Percentiles rank a stretch among this genome's conserved stretches.
Conservation (phyloP, 805 yeast genomes). For the Yarrowia divulgata region DNA sequence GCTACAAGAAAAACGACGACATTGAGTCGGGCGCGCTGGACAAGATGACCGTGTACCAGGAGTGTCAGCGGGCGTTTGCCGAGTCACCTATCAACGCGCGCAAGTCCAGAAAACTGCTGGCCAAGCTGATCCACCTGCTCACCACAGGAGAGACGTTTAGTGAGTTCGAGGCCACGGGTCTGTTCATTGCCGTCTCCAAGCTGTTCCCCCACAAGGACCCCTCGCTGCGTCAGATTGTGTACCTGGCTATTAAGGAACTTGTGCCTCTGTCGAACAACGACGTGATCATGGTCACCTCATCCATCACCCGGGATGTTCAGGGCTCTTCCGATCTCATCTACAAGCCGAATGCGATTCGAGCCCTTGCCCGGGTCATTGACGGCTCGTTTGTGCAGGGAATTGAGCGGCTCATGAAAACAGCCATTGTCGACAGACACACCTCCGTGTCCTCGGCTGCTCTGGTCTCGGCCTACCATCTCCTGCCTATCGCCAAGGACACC, state of each 20-base stretch:
- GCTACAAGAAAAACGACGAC: conserved; percentile 86
- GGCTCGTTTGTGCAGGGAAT: conserved; percentile 85
- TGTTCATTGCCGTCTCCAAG: conserved; percentile 93
- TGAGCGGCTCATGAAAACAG: conserved; percentile 89
- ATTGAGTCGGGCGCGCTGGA: conserved; percentile 78
- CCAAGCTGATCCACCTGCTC: conserved; percentile 81
- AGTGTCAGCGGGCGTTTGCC: conserved; percentile 90
- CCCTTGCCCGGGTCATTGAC: conserved; percentile 88
- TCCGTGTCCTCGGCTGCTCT: conserved; percentile 92
- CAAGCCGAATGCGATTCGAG: conserved; percentile 94
- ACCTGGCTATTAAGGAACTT: conserved; percentile 91
- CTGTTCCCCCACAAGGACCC: conserved; percentile 91
- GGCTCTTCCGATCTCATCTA: conserved; percentile 76
- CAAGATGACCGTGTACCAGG: conserved; percentile 97
- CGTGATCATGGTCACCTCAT: conserved; percentile 95
- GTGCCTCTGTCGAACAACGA: conserved; percentile 78
- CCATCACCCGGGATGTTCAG: conserved; percentile 97
- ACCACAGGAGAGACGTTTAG: conserved; percentile 90
- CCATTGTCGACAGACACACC: conserved; percentile 90
- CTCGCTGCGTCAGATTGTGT: conserved; percentile 88
- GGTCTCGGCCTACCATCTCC: conserved; percentile 85
- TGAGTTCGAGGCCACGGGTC: conserved; percentile 84
- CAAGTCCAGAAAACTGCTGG: conserved; percentile 81
- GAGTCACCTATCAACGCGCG: conserved; percentile 88
- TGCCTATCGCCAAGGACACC: conserved; percentile 89